These are phyloP conservation scores for Sugiyamaella castrensis DNA, from an alignment of 1,139 yeast species.

Conservation along the genomic window DNA sequence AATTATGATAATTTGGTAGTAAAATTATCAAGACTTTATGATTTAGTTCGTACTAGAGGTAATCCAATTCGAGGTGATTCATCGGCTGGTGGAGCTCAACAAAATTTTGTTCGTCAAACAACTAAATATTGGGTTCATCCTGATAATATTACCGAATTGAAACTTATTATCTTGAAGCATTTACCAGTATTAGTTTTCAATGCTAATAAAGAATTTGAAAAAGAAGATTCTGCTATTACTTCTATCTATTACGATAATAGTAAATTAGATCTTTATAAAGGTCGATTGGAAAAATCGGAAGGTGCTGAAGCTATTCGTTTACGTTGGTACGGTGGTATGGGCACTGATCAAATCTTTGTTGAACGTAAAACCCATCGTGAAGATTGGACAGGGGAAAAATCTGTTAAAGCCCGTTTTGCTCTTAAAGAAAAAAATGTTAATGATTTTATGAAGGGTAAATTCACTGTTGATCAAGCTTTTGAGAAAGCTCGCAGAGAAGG, in stretches of 20 bases:
- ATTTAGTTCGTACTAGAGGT: slow-evolving; percentile 91
- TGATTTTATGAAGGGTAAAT: slow-evolving; percentile 74
- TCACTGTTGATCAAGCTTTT: slow-evolving; percentile 84
- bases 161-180: slow-evolving; percentile 86
- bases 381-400: slow-evolving; percentile 99
- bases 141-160: slow-evolving; percentile 96
- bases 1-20: slow-evolving; percentile 88
- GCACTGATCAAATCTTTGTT: slow-evolving; percentile 84
- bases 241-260: slow-evolving; percentile 92
- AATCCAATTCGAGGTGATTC: slow-evolving; percentile 93
- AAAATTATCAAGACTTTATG: slow-evolving; percentile 82
- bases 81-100: slow-evolving; percentile 95
- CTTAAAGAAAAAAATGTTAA: slow-evolving; percentile 89
- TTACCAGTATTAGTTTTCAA: slow-evolving; percentile 95
- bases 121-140: slow-evolving; percentile 99
- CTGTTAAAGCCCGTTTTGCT: slow-evolving; percentile 93
- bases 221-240: slow-evolving; percentile 92
- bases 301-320: slow-evolving; percentile 98
- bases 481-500: slow-evolving; percentile 92
- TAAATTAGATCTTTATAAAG: slow-evolving; percentile 85
- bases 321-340: slow-evolving; percentile 99
- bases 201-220: slow-evolving; percentile 91
- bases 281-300: slow-evolving; percentile 91
- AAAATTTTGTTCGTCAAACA: slow-evolving; percentile 96
- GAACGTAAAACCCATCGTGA: slow-evolving; percentile 98